phyloP scores from a whole-genome alignment of 1,139 yeast species.

The Kodamaea fungicola region DNA sequence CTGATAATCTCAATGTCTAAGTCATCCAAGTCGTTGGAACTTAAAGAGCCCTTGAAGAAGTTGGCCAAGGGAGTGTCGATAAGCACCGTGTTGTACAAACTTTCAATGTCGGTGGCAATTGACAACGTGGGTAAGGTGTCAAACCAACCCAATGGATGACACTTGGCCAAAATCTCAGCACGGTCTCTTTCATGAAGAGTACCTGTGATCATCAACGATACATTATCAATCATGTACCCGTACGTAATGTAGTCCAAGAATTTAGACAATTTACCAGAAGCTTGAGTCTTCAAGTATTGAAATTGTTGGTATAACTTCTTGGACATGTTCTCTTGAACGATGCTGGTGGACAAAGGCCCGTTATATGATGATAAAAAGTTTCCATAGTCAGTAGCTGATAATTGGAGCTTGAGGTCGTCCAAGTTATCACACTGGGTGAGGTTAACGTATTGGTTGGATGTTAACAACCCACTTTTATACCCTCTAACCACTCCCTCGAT shows the following conservation, averaged over 20 bases:
- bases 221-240: slow-evolving; percentile 98
- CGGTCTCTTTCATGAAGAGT: slow-evolving; percentile 93
- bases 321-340: slow-evolving; percentile 76
- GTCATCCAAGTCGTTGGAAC: slow-evolving; percentile 95
- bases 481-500: slow-evolving; percentile 95
- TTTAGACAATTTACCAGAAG: slow-evolving; percentile 73
- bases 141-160: slow-evolving; percentile 98
- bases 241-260: slow-evolving; percentile 90
- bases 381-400: slow-evolving; percentile 95
- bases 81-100: slow-evolving; percentile 88
- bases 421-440: slow-evolving; percentile 93
- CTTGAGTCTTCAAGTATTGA: slow-evolving; percentile 78
- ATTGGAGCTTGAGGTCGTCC: slow-evolving; percentile 89
- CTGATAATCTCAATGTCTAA: slow-evolving; percentile 92
- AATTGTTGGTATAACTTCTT: slow-evolving; percentile 78
- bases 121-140: slow-evolving; percentile 94
- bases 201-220: slow-evolving; percentile 93
- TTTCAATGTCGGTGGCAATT: slow-evolving; percentile 91
- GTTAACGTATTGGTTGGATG: slow-evolving; percentile 78
- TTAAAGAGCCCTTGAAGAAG: slow-evolving; percentile 84
- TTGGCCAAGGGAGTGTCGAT: slow-evolving; percentile 98
- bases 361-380: slow-evolving; percentile 81
- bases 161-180: slow-evolving; percentile 78
- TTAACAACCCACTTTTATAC: slow-evolving; percentile 78
- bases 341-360: slow-evolving; percentile 76